These are phyloP conservation scores for Allantophomopsis cytisporea DNA, from an alignment of 2,329 filamentous ascomycete genomes.

Conservation along the genomic window DNA sequence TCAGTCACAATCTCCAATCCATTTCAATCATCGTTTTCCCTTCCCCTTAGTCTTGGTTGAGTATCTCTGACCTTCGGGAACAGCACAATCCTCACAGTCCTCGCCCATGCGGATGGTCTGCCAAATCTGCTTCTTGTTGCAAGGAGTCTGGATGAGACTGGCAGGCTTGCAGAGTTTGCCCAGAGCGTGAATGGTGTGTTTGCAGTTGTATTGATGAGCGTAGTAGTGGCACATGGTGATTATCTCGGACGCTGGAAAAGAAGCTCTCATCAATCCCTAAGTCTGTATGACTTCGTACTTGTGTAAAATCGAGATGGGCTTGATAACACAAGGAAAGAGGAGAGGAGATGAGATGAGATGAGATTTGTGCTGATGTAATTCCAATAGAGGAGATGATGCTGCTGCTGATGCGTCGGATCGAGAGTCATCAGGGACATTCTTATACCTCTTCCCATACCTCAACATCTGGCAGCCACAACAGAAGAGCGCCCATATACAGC, in stretches of 20 bases:
- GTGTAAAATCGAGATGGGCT: neutral
- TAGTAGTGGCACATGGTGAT: constrained; percentile 17
- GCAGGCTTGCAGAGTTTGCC: constrained; percentile 14
- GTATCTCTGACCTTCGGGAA: neutral
- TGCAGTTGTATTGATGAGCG: constrained; percentile 14
- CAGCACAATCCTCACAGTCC: constrained; percentile 14
- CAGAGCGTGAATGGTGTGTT: constrained; percentile 12
- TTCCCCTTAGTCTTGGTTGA: too few species aligned
- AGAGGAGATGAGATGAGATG: neutral
- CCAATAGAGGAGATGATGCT: neutral
- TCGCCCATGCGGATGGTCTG: constrained; percentile 14
- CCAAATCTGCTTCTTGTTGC: constrained; percentile 14
- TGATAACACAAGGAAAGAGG: neutral
- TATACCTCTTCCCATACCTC: too few species aligned
- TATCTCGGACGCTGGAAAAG: neutral
- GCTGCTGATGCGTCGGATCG: neutral
- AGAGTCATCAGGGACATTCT: neutral
- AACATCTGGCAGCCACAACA: too few species aligned
- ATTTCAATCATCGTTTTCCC: too few species aligned
- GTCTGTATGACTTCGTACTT: neutral
- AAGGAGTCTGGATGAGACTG: constrained; percentile 15
- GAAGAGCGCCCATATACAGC: too few species aligned
- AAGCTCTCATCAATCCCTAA: neutral
- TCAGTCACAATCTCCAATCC: too few species aligned
- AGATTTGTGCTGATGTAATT: neutral